Percentiles rank a stretch among this genome's conserved stretches.
Evolutionary conservation across 164 flowering plant genomes (phyloP).

Genomic region (Sedum album): DNA sequence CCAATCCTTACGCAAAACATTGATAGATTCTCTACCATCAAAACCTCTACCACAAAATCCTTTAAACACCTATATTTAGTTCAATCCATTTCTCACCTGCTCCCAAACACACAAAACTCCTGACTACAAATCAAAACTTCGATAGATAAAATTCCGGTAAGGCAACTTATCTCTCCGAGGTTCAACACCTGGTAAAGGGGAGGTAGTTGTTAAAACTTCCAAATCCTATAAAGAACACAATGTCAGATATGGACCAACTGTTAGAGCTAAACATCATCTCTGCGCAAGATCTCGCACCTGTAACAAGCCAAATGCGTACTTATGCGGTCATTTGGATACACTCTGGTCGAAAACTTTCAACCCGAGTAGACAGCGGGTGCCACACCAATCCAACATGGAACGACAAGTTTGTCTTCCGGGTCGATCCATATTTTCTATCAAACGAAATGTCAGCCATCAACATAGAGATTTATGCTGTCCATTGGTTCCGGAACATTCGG

Average conservation of each 20-base stretch:
- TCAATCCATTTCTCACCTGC: neutral
- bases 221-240: neutral
- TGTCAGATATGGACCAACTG: constrained; percentile 29
- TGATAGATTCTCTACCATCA: neutral
- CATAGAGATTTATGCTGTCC: constrained; percentile 55
- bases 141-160: neutral
- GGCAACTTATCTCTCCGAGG: neutral
- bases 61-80: neutral
- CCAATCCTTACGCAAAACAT: neutral
- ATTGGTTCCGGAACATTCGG: constrained; percentile 50
- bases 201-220: neutral
- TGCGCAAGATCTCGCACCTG: constrained; percentile 67
- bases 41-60: neutral
- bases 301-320: constrained; percentile 16
- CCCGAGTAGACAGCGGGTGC: neutral
- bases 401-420: neutral
- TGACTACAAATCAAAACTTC: neutral
- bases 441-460: constrained; percentile 56
- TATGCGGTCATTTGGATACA: constrained; percentile 1
- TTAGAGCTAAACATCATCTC: constrained; percentile 76
- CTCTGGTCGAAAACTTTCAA: neutral
- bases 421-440: constrained; percentile 25
- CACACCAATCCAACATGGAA: neutral
- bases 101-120: neutral
- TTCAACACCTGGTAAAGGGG: neutral